Evolutionary conservation across 768 basidiomycete genomes (phyloP).

Genomic region (Paxillus rubicundulus): DNA sequence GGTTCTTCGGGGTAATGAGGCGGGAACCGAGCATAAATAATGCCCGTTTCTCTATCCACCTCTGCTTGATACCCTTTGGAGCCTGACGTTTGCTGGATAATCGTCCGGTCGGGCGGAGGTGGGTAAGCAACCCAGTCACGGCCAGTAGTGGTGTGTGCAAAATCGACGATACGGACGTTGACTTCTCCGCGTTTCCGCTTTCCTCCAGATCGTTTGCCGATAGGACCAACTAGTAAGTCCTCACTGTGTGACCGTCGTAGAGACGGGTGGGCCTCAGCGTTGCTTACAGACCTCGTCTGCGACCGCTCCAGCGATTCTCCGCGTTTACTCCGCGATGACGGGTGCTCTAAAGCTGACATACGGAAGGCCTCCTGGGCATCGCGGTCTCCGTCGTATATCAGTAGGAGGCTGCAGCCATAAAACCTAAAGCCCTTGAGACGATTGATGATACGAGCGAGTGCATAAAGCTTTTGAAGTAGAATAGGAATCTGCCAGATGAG

Average conservation of each 20-base stretch:
- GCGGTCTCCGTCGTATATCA: conserved; percentile 95
- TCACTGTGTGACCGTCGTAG: conserved; percentile 80
- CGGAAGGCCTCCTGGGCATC: conserved; percentile 80
- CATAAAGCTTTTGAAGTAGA: conserved; percentile 88
- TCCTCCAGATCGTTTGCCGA: conserved; percentile 59
- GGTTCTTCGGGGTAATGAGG: conserved; percentile 87
- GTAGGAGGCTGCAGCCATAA: conserved; percentile 93
- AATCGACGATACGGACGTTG: conserved; percentile 95
- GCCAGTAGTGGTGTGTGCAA: conserved; percentile 97
- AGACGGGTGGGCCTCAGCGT: conserved; percentile 40
- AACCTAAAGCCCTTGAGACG: conserved; percentile 94
- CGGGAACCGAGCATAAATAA: conserved; percentile 90
- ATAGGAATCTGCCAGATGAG: conserved; percentile 90
- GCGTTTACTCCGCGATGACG: conserved; percentile 65
- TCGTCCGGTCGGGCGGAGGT: conserved; percentile 38
- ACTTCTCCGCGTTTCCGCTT: conserved; percentile 85
- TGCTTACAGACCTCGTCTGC: conserved; percentile 38
- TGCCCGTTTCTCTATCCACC: conserved; percentile 77
- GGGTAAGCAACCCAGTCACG: conserved; percentile 80
- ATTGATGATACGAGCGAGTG: conserved; percentile 87
- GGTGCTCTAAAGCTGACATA: conserved; percentile 57
- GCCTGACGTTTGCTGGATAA: conserved; percentile 48
- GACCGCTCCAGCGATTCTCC: conserved; percentile 75
- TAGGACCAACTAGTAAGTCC: conserved; percentile 67
- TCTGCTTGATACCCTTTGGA: conserved; percentile 79